phyloP scores from a whole-genome alignment of 2,329 filamentous ascomycete species.

The Neospermospora avenae region DNA sequence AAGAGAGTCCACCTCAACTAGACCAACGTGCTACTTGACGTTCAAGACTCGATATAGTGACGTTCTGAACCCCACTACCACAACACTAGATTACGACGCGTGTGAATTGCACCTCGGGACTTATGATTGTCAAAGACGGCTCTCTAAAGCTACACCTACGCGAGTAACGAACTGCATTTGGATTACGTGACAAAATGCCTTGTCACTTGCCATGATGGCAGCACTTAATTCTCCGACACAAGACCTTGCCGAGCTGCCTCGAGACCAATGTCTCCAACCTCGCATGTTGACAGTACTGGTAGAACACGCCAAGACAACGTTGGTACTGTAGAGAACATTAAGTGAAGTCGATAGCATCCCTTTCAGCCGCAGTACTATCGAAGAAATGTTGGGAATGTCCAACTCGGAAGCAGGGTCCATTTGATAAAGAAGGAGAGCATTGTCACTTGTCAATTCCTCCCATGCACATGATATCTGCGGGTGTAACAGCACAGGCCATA shows the following conservation, averaged over 20 bases:
- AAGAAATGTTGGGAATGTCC: not conserved
- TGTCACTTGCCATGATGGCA: not conserved
- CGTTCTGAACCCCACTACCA: not conserved
- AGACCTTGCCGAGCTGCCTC: not conserved
- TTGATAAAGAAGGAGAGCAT: not conserved
- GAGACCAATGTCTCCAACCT: not conserved
- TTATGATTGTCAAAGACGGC: not conserved
- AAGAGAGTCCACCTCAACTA: not conserved
- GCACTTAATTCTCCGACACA: not conserved
- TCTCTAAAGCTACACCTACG: not conserved
- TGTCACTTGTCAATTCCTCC: constrained; percentile 1
- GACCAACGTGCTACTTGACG: not conserved
- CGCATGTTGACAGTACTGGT: not conserved
- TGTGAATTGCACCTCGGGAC: not conserved
- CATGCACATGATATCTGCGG: constrained; percentile 1
- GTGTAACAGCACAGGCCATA: not conserved
- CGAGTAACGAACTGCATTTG: not conserved
- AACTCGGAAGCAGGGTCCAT: not conserved
- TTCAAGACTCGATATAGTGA: not conserved
- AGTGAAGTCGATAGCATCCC: not conserved
- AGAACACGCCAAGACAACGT: not conserved
- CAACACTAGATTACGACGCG: too few relatives aligned
- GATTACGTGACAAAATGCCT: not conserved
- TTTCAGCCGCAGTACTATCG: not conserved
- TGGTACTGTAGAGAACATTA: not conserved